Evolutionary conservation across 257 asterid genomes (phyloP).

Genomic region (Phtheirospermum japonicum): DNA sequence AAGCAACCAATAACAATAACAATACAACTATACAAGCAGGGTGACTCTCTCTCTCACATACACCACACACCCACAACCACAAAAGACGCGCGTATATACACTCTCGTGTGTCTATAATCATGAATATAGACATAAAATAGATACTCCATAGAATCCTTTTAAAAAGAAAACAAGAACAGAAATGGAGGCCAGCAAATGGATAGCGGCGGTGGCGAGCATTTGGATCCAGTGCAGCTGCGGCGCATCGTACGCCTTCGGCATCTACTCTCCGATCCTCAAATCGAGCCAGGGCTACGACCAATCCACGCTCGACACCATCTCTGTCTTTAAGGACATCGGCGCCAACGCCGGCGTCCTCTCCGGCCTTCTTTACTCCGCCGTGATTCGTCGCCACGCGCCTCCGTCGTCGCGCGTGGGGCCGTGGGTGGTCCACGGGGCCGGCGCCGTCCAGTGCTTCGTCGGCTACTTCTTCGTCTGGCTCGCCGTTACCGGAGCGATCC

Average conservation of each 20-base stretch:
- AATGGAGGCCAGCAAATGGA: constrained; percentile 61
- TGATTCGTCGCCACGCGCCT: constrained; percentile 16
- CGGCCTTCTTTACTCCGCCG: constrained; percentile 73
- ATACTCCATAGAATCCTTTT: neutral
- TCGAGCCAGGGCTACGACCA: constrained; percentile 74
- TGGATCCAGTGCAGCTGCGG: constrained; percentile 98
- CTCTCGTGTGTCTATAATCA: neutral
- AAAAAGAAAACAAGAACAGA: neutral
- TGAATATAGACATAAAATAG: neutral
- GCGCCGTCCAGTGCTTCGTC: constrained; percentile 73
- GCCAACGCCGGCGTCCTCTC: constrained; percentile 94
- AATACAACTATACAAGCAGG: too few species aligned
- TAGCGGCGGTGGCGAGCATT: constrained; percentile 75
- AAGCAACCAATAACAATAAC: too few species aligned
- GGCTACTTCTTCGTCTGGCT: constrained; percentile 89
- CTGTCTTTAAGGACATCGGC: constrained; percentile 95
- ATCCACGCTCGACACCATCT: constrained; percentile 76
- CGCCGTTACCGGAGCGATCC: constrained; percentile 63
- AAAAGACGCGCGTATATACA: too few species aligned
- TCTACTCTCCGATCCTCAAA: constrained; percentile 81
- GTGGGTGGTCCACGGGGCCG: constrained; percentile 73
- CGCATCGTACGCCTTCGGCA: constrained; percentile 89
- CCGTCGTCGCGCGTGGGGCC: constrained; percentile 45
- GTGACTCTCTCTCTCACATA: too few species aligned
- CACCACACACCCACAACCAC: too few species aligned